A percentile compares a stretch with the other conserved stretches of the same genome.
Conservation (phyloP, 371 early-diverging fungal genomes). For the Lichtheimia hyalospora region DNA sequence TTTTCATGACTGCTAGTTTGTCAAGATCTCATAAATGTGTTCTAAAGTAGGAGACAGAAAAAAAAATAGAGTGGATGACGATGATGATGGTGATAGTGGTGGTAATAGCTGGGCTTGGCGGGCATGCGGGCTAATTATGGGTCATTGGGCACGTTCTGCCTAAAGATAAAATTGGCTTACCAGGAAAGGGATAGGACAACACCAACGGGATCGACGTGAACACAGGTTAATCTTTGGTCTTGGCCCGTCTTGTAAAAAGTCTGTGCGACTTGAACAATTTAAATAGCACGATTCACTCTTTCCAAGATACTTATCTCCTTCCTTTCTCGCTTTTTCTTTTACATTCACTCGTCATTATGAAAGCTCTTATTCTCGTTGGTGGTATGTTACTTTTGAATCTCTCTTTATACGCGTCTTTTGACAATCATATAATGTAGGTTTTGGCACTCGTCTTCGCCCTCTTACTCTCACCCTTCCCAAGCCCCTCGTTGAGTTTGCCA, state of each 20-base stretch:
- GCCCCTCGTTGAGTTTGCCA: slow-evolving; percentile 98
- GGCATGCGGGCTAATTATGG: background rate
- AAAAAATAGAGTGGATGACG: no score
- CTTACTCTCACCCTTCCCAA: slow-evolving; percentile 98
- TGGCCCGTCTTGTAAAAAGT: background rate
- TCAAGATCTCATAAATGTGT: no score
- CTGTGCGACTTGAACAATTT: slow-evolving; percentile 1
- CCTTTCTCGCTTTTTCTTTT: background rate
- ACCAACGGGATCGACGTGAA: slow-evolving; percentile 3
- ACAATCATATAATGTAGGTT: slow-evolving; percentile 58
- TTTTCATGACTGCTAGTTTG: no score
- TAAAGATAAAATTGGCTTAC: background rate
- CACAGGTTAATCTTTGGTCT: background rate
- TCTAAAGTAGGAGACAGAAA: no score
- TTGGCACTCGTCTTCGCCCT: slow-evolving; percentile 98
- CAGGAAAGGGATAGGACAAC: background rate
- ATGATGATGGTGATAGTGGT: no score
- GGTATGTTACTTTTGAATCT: slow-evolving; percentile 53
- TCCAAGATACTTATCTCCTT: background rate
- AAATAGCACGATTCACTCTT: slow-evolving; percentile 9
- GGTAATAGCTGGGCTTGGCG: no score
- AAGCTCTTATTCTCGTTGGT: slow-evolving; percentile 98
- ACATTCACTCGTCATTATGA: slow-evolving; percentile 58
- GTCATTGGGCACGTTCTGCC: slow-evolving; percentile 2
- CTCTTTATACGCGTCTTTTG: background rate